Base-by-base conservation (phyloP, 2,329 filamentous ascomycete genomes). In the Ophiostoma sp. region DNA sequence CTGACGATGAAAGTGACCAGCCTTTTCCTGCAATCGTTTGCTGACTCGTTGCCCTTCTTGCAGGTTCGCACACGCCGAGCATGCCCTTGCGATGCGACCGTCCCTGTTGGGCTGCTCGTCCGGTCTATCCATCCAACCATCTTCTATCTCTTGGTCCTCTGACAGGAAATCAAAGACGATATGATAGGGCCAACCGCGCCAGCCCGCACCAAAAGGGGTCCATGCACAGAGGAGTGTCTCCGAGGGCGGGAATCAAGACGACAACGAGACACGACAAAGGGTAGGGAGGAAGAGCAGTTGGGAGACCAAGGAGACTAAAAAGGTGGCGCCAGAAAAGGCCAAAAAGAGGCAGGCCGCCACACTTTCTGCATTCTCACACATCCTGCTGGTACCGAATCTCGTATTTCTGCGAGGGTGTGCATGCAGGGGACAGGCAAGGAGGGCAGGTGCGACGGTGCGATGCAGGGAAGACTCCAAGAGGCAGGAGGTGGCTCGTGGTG, bases 261-360 rank as follows among this genome's bases (percentile, higher is more conserved):
- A 45, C n/a, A 61, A 33, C 28, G 28, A 61, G 57, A 61, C n/a
- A 36, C 15, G 57, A 61, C n/a, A 55, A 15, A 55, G n/a, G 15
- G 9, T 9, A 52, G 17, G 39, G 15, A 15, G 15, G 15, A 3
- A 48, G 15, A 19, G 15, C 12, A 12, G 11, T 2, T 15, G 42
- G 3, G 11, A 55, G 42, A 45, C 42, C 42, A 36, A 39, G 19
- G 9, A 25, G 15, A 25, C 15, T 31, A 31, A 33, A 68, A 12
- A 68, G 25, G 64, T 68, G 42, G 64, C 64, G 64, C 39, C 22
- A 68, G 63, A 68, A 64, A n/a, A 15, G 52, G 52, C 52, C 22
- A 25, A 33, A 19, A 31, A 61, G 11, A 64, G 57, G 31, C 57
- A 61, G 57, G 31, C 57, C 22, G 57, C 57, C 57, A 61, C 28